Conservation (phyloP, 208 protist species). For the Trypanosoma theileri region DNA sequence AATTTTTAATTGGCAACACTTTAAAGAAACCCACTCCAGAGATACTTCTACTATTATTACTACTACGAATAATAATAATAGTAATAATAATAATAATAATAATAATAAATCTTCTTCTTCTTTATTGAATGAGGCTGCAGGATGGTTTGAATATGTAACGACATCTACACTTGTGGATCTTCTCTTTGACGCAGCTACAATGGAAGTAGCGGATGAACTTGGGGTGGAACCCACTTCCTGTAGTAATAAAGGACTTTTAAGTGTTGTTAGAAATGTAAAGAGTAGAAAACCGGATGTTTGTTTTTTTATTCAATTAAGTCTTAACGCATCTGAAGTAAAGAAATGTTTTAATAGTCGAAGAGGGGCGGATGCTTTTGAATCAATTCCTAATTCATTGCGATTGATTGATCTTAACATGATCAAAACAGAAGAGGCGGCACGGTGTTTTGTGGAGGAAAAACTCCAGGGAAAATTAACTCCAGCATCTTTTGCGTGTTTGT, state of each 20-base stretch:
- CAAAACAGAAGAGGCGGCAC: constrained; percentile 10
- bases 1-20: constrained; percentile 25
- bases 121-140: constrained; percentile 7
- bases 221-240: constrained; percentile 25
- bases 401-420: constrained; percentile 26
- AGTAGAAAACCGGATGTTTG: constrained; percentile 42
- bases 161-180: constrained; percentile 20
- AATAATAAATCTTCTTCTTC: not conserved
- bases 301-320: constrained; percentile 31
- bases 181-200: constrained; percentile 33
- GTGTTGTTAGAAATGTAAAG: constrained; percentile 27
- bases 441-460: constrained; percentile 25
- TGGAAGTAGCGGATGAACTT: constrained; percentile 48
- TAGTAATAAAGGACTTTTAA: constrained; percentile 33
- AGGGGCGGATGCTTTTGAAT: constrained; percentile 44
- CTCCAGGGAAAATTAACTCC: constrained; percentile 35
- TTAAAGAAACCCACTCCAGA: not conserved
- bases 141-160: constrained; percentile 30
- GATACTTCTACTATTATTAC: too few species aligned
- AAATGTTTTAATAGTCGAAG: constrained; percentile 30
- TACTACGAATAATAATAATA: too few species aligned
- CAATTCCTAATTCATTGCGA: constrained; percentile 30
- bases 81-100: too few species aligned
- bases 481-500: constrained; percentile 29
- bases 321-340: constrained; percentile 26